These are phyloP conservation scores for Claviceps sp. DNA, from an alignment of 2,329 filamentous ascomycete genomes.

Conservation along the genomic window DNA sequence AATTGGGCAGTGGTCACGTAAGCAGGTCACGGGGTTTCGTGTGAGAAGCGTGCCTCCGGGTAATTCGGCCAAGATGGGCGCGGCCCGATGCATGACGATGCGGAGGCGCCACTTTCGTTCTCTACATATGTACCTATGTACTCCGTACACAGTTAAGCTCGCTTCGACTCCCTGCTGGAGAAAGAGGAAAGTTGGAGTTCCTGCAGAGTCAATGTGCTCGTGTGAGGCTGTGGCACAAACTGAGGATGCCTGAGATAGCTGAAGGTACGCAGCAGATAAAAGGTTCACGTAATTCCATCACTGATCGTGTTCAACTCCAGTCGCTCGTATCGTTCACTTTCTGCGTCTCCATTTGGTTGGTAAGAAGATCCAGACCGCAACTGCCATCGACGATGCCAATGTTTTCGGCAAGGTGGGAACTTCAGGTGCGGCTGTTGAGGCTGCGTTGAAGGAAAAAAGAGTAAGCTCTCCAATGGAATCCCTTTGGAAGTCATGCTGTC, in stretches of 20 bases:
- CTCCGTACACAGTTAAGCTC: too few relatives aligned
- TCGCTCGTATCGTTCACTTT: conserved; percentile 77
- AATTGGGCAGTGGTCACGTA: conserved; percentile 12
- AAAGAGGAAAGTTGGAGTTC: background rate
- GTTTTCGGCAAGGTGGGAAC: conserved; percentile 88
- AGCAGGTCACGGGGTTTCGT: conserved; percentile 19
- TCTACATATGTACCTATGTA: too few relatives aligned
- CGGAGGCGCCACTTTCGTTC: background rate
- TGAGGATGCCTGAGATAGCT: conserved; percentile 48
- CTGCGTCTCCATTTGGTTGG: conserved; percentile 73
- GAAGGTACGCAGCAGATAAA: conserved; percentile 30
- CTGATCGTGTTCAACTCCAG: conserved; percentile 22
- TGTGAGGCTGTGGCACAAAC: background rate
- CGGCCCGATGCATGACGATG: background rate
- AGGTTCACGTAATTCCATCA: background rate
- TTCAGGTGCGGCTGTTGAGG: conserved; percentile 58
- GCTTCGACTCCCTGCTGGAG: too few relatives aligned
- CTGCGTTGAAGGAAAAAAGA: conserved; percentile 61
- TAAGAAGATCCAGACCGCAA: conserved; percentile 58
- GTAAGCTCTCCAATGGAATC: conserved; percentile 11
- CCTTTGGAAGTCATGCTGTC: too few relatives aligned
- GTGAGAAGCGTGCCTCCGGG: conserved; percentile 12
- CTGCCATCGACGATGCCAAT: conserved; percentile 65
- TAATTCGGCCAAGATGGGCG: background rate
- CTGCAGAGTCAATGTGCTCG: background rate